phyloP scores from a whole-genome alignment of 1,139 yeast species.

The Kodamaea anthophila region DNA sequence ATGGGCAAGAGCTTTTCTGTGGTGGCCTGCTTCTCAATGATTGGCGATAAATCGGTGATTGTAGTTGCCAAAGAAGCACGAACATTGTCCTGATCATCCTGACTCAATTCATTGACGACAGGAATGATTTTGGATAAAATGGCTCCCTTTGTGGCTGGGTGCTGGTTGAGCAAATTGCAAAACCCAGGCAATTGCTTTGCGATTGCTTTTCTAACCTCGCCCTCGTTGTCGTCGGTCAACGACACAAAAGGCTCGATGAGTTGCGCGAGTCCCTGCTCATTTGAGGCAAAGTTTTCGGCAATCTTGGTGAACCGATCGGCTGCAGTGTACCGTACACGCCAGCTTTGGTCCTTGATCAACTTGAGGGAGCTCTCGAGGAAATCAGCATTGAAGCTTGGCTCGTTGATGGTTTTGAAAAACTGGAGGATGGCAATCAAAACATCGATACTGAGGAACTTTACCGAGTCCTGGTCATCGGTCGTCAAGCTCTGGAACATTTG shows the following conservation, averaged over 20 bases:
- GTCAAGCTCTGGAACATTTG: slow-evolving; percentile 78
- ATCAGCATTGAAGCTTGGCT: slow-evolving; percentile 53
- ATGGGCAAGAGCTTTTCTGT: slow-evolving; percentile 81
- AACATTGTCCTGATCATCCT: slow-evolving; percentile 89
- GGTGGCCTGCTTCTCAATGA: slow-evolving; percentile 79
- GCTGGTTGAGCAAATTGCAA: slow-evolving; percentile 46
- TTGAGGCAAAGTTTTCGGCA: slow-evolving; percentile 57
- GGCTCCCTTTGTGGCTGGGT: slow-evolving; percentile 40
- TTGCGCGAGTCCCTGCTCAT: slow-evolving; percentile 45
- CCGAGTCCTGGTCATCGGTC: slow-evolving; percentile 91
- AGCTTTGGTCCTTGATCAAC: slow-evolving; percentile 81
- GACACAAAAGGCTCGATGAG: slow-evolving; percentile 67
- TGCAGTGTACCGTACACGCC: slow-evolving; percentile 98
- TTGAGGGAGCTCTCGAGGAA: slow-evolving; percentile 53
- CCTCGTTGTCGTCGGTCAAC: slow-evolving; percentile 87
- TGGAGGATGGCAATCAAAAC: slow-evolving; percentile 69
- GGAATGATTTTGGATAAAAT: slow-evolving; percentile 74
- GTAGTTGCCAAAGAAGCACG: slow-evolving; percentile 89
- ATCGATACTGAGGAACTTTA: slow-evolving; percentile 83
- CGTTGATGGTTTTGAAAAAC: slow-evolving; percentile 54
- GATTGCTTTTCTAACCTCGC: slow-evolving; percentile 92
- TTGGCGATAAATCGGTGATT: slow-evolving; percentile 80
- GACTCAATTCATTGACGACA: slow-evolving; percentile 73
- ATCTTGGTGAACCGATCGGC: slow-evolving; percentile 84
- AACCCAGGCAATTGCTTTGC: slow-evolving; percentile 89